Percentiles rank a stretch among this genome's conserved stretches.
phyloP scores from a whole-genome alignment of 2,329 filamentous ascomycete species.

The Didymella sp. region DNA sequence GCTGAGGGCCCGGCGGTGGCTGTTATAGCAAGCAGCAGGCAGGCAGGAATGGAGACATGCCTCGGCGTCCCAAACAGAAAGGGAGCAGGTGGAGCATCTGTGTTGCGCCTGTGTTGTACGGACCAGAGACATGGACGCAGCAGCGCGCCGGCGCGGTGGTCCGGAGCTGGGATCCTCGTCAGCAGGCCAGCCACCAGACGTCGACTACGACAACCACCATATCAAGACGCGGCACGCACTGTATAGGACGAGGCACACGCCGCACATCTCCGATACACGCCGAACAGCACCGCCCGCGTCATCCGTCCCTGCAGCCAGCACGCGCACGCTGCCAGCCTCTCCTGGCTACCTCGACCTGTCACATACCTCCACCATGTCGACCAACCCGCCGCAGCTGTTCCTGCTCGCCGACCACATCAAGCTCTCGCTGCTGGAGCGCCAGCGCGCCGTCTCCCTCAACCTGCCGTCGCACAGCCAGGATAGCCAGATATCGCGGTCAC shows the following conservation, averaged over 20 bases:
- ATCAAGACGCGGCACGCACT: background rate
- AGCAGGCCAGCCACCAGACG: conserved; percentile 3
- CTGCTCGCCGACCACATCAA: conserved; percentile 97
- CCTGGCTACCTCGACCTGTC: background rate
- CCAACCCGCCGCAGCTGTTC: conserved; percentile 76
- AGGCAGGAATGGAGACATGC: conserved; percentile 21
- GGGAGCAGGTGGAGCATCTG: conserved; percentile 15
- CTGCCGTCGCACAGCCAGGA: conserved; percentile 83
- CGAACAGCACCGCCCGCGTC: conserved; percentile 1
- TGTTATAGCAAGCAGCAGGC: conserved; percentile 12
- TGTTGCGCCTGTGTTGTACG: conserved; percentile 19
- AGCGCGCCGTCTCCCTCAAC: conserved; percentile 81
- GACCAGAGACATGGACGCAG: conserved; percentile 8
- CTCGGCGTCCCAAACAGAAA: conserved; percentile 2
- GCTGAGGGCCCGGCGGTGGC: background rate
- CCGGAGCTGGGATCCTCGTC: background rate
- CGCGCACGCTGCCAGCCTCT: conserved; percentile 7
- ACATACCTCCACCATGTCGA: conserved; percentile 39
- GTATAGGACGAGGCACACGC: background rate
- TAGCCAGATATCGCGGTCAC: conserved; percentile 83
- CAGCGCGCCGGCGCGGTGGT: background rate
- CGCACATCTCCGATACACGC: background rate
- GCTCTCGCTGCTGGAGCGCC: conserved; percentile 88
- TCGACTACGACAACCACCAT: background rate
- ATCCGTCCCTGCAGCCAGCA: conserved; percentile 4